Conservation (phyloP, 176 grass and related monocot genomes). For the Avena sativa region DNA sequence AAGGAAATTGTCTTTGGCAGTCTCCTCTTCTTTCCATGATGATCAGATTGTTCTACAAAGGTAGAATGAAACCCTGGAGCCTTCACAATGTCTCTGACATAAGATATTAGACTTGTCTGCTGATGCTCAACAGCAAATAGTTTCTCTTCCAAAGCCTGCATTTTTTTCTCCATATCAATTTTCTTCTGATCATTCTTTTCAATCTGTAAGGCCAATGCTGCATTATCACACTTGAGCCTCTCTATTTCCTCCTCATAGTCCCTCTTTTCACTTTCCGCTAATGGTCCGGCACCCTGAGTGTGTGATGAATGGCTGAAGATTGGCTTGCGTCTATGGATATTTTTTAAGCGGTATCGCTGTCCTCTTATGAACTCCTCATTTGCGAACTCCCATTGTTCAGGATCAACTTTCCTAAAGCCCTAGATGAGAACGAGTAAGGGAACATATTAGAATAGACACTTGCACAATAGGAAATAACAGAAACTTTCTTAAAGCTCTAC, state of each 20-base stretch:
- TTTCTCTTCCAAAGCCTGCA: constrained; percentile 85
- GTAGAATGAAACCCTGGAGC: constrained; percentile 63
- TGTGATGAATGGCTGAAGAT: constrained; percentile 89
- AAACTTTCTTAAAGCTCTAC: too few relatives aligned
- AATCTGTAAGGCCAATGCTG: constrained; percentile 57
- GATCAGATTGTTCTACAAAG: constrained; percentile 55
- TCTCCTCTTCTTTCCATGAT: constrained; percentile 78
- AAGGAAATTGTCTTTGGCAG: constrained; percentile 49
- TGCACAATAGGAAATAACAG: neutral
- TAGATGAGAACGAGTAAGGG: constrained; percentile 28
- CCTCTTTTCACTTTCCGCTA: constrained; percentile 63
- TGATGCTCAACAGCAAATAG: constrained; percentile 61
- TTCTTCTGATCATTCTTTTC: constrained; percentile 69
- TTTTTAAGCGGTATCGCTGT: constrained; percentile 65
- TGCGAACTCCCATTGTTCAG: constrained; percentile 91
- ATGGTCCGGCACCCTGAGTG: constrained; percentile 48
- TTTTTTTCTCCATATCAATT: constrained; percentile 63
- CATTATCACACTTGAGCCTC: constrained; percentile 70
- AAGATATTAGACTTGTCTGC: constrained; percentile 62
- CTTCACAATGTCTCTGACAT: constrained; percentile 63
- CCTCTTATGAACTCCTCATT: constrained; percentile 88
- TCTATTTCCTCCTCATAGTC: constrained; percentile 86
- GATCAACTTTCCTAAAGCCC: constrained; percentile 93
- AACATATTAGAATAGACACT: constrained; percentile 14
- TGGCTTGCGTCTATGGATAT: constrained; percentile 88